Conservation (phyloP, 2,329 filamentous ascomycete genomes). For the Nemania sp. region DNA sequence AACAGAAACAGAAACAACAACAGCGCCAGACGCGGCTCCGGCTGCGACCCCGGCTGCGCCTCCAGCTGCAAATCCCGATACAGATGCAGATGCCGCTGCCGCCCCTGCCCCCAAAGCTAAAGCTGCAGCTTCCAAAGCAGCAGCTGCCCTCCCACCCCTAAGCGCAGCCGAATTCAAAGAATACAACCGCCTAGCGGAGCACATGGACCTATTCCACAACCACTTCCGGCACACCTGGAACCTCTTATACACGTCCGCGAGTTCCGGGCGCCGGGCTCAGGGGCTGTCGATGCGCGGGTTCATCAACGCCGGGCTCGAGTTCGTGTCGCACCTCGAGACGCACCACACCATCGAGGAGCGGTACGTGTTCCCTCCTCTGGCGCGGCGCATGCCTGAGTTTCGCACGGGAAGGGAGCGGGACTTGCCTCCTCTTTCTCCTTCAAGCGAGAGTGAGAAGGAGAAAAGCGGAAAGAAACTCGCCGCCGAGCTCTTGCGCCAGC, state of each 20-base stretch:
- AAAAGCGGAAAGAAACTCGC: conserved; percentile 37
- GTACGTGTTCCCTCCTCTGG: conserved; percentile 78
- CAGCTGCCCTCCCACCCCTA: conserved; percentile 59
- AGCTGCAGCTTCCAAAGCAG: too few species aligned
- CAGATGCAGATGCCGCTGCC: too few species aligned
- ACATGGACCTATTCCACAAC: conserved; percentile 78
- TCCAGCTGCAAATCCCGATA: too few species aligned
- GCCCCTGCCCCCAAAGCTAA: too few species aligned
- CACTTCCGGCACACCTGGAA: conserved; percentile 78
- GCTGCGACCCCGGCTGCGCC: too few species aligned
- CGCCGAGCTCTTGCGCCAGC: conserved; percentile 72
- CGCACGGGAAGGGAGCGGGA: conserved; percentile 38
- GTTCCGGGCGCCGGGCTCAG: conserved; percentile 58
- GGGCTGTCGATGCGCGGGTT: conserved; percentile 71
- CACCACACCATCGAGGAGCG: conserved; percentile 86
- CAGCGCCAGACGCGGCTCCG: too few species aligned
- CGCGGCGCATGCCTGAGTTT: conserved; percentile 79
- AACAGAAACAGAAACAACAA: too few species aligned
- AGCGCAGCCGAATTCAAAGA: conserved; percentile 66
- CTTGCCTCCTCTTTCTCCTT: too few species aligned
- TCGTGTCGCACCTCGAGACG: conserved; percentile 68
- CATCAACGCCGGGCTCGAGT: conserved; percentile 67
- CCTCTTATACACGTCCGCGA: conserved; percentile 67
- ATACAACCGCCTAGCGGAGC: conserved; percentile 74
- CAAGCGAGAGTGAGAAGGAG: conserved; percentile 11